These are phyloP conservation scores for Vitis hybrid DNA, from an alignment of 177 flowering plant genomes.

Conservation along the genomic window DNA sequence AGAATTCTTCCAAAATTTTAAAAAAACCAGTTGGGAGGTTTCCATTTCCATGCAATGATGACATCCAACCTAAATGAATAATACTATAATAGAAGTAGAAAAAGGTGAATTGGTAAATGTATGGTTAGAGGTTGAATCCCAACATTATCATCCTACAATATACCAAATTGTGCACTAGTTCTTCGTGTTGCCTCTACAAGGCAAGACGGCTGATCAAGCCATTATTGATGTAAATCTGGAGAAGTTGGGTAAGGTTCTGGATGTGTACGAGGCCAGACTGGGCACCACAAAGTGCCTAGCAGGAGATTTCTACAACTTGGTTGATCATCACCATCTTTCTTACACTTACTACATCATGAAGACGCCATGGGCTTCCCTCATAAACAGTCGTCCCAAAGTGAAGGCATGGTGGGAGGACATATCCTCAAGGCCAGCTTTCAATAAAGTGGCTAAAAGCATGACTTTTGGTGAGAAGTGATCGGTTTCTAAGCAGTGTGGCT, in stretches of 20 bases:
- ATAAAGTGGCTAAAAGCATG: conserved; percentile 34
- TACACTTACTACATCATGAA: conserved; percentile 44
- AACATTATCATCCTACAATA: conserved; percentile 38
- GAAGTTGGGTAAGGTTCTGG: conserved; percentile 47
- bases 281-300: conserved; percentile 45
- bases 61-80: too few species aligned
- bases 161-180: conserved; percentile 28
- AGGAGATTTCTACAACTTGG: conserved; percentile 43
- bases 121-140: conserved; percentile 58
- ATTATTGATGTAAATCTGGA: conserved; percentile 28
- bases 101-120: conserved; percentile 39
- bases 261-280: conserved; percentile 50
- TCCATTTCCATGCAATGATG: too few species aligned
- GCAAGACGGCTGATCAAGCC: conserved; percentile 26
- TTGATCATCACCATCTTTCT: conserved; percentile 44
- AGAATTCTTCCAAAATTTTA: too few species aligned
- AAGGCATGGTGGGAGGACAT: conserved; percentile 70
- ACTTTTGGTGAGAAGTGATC: conserved; percentile 16
- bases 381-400: conserved; percentile 46
- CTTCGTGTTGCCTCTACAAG: conserved; percentile 28
- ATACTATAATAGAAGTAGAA: not conserved
- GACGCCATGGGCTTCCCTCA: conserved; percentile 32
- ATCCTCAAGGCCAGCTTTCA: conserved; percentile 41
- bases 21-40: too few species aligned
- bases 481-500: not conserved